phyloP scores from a whole-genome alignment of 2,329 filamentous ascomycete genomes.

The Cladosporium sp. region DNA sequence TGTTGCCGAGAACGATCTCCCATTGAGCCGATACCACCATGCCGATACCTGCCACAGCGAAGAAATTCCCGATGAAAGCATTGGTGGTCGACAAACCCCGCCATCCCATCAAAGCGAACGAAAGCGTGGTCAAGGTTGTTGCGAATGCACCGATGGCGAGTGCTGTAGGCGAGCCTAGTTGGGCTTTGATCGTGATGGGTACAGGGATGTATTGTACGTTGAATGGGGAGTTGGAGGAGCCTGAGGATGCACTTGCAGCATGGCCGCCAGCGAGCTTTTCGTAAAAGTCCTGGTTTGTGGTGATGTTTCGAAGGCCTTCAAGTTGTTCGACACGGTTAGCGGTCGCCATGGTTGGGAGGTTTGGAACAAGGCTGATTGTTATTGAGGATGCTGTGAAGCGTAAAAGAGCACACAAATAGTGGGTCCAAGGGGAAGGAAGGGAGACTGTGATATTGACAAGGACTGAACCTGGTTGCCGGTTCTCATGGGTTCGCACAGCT shows the following conservation, averaged over 20 bases:
- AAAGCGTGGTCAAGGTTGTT: conserved; percentile 52
- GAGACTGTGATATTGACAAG: background rate
- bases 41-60: conserved; percentile 49
- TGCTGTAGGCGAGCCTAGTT: conserved; percentile 37
- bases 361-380: background rate
- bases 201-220: conserved; percentile 24
- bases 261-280: conserved; percentile 26
- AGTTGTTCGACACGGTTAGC: conserved; percentile 26
- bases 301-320: conserved; percentile 25
- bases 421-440: background rate
- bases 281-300: conserved; percentile 25
- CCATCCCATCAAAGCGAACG: conserved; percentile 53
- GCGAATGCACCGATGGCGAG: conserved; percentile 52
- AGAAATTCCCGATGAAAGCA: conserved; percentile 53
- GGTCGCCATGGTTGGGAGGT: conserved; percentile 19
- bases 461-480: too few species aligned
- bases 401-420: background rate
- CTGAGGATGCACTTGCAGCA: conserved; percentile 14
- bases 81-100: conserved; percentile 49
- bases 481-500: background rate
- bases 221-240: background rate
- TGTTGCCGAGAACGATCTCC: conserved; percentile 51
- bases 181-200: conserved; percentile 29
- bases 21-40: conserved; percentile 54
- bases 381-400: background rate